A percentile compares a stretch with the other conserved stretches of the same genome.
phyloP scores from a whole-genome alignment of 768 basidiomycete species.

The Termitomyces sp. region DNA sequence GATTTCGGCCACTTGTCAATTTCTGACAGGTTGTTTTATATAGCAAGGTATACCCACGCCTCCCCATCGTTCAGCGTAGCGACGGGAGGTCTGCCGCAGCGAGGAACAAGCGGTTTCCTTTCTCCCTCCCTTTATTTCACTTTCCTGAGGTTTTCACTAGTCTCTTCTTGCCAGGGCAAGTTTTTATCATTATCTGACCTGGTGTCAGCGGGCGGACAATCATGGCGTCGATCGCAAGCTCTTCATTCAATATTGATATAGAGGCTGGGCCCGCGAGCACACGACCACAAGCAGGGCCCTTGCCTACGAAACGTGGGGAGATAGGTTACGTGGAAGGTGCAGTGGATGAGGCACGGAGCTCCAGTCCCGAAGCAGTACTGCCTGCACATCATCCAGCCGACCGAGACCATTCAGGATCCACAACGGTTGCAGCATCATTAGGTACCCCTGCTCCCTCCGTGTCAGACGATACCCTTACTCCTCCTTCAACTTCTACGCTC shows the following conservation, averaged over 20 bases:
- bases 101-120: slow-evolving; percentile 8
- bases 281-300: slow-evolving; percentile 55
- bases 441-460: slow-evolving; percentile 14
- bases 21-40: background rate
- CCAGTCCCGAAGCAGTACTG: slow-evolving; percentile 26
- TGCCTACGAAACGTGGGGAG: slow-evolving; percentile 65
- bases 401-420: slow-evolving; percentile 24
- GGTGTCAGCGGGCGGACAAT: slow-evolving; percentile 19
- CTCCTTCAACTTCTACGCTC: slow-evolving; percentile 20
- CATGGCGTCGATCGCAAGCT: slow-evolving; percentile 28
- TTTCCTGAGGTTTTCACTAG: slow-evolving; percentile 13
- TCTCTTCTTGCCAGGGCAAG: slow-evolving; percentile 43
- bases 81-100: slow-evolving; percentile 16
- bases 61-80: slow-evolving; percentile 17
- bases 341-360: slow-evolving; percentile 21
- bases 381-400: slow-evolving; percentile 52
- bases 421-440: slow-evolving; percentile 15
- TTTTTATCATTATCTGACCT: slow-evolving; percentile 20
- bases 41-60: slow-evolving; percentile 13
- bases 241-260: slow-evolving; percentile 18
- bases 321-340: slow-evolving; percentile 56
- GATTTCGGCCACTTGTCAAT: background rate
- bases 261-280: slow-evolving; percentile 23
- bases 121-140: slow-evolving; percentile 11
- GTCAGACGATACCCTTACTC: slow-evolving; percentile 18